phyloP scores from a whole-genome alignment of 202 grass and related monocot species.

The Hordeum pubiflorum region DNA sequence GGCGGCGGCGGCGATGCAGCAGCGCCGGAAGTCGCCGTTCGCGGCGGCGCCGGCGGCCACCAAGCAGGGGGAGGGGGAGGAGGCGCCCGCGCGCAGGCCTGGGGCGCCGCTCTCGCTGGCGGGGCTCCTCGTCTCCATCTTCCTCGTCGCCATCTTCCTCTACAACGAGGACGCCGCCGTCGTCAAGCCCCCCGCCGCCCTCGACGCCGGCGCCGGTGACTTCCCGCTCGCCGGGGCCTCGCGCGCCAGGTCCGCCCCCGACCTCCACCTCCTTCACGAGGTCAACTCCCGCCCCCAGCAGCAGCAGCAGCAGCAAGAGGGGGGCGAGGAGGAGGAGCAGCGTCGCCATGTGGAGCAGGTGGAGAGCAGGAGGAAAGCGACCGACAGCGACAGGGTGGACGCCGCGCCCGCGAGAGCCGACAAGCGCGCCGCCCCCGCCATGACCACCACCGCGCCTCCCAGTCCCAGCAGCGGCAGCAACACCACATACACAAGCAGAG shows the following conservation, averaged over 20 bases:
- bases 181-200: conserved; percentile 19
- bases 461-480: conserved; percentile 9
- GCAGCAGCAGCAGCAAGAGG: background rate
- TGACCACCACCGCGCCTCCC: background rate
- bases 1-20: conserved; percentile 28
- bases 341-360: background rate
- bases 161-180: conserved; percentile 48
- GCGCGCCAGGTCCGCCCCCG: conserved; percentile 8
- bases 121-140: conserved; percentile 43
- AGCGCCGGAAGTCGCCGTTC: conserved; percentile 49
- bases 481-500: background rate
- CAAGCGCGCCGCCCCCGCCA: background rate
- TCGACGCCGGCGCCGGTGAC: conserved; percentile 2
- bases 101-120: conserved; percentile 43
- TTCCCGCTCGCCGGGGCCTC: conserved; percentile 18
- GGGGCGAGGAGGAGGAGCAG: background rate
- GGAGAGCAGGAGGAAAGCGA: background rate
- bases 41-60: conserved; percentile 26
- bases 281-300: conserved; percentile 8
- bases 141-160: conserved; percentile 58
- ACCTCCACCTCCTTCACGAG: conserved; percentile 32
- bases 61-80: conserved; percentile 24
- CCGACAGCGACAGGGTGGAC: background rate
- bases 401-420: background rate
- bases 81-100: conserved; percentile 27